phyloP scores from a whole-genome alignment of 1,284 basidiomycete genomes.

The Fistulina hepatica region DNA sequence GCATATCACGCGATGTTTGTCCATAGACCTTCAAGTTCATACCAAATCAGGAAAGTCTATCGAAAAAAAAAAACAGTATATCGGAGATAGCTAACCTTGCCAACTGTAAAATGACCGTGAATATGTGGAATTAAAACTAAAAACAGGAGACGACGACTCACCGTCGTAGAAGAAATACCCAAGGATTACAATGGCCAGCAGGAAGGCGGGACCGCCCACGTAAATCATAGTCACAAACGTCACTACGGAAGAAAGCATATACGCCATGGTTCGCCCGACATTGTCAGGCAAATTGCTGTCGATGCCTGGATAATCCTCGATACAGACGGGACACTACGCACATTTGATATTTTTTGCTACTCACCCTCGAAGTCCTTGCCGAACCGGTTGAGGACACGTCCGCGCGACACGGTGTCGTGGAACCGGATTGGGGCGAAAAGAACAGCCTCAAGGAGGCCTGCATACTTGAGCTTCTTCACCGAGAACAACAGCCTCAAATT shows the following conservation, averaged over 20 bases:
- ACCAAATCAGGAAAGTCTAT: too few relatives aligned
- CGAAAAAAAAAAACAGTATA: too few relatives aligned
- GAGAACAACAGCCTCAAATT: too few relatives aligned
- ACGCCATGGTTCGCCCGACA: slow-evolving; percentile 68
- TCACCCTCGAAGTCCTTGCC: slow-evolving; percentile 65
- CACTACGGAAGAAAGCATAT: slow-evolving; percentile 37
- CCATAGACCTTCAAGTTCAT: slow-evolving; percentile 81
- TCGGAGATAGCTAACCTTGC: too few relatives aligned
- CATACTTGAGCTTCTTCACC: too few relatives aligned
- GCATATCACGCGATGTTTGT: slow-evolving; percentile 83
- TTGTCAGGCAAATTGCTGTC: slow-evolving; percentile 83
- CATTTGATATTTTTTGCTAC: too few relatives aligned
- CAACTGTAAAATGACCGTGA: too few relatives aligned
- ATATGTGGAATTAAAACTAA: too few relatives aligned
- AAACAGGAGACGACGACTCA: too few relatives aligned
- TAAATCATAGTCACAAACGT: slow-evolving; percentile 70
- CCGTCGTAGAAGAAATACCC: slow-evolving; percentile 58
- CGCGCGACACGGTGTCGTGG: slow-evolving; percentile 82
- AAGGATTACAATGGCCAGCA: slow-evolving; percentile 50
- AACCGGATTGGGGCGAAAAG: slow-evolving; percentile 88
- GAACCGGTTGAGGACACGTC: slow-evolving; percentile 13
- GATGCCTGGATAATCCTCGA: too few relatives aligned
- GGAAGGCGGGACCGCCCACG: slow-evolving; percentile 71
- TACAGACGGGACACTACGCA: too few relatives aligned
- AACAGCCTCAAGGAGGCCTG: slow-evolving; percentile 71